Conservation (phyloP, 306 rosid species). For the Castanopsis chinensis region DNA sequence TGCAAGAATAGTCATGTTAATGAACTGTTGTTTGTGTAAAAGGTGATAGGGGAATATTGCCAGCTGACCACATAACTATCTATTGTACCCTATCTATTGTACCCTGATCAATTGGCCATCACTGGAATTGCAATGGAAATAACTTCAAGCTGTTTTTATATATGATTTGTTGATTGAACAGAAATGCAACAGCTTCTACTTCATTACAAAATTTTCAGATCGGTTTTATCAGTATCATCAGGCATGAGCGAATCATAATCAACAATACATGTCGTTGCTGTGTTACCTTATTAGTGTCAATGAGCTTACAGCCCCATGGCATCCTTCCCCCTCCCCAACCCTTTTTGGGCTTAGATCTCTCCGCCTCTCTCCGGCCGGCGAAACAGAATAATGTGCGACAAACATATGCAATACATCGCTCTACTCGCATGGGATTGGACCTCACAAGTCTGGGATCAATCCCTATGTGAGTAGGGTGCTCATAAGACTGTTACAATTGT, state of each 20-base stretch:
- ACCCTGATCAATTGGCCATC: slow-evolving; percentile 12
- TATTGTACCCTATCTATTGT: slow-evolving; percentile 8
- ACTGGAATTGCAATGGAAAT: slow-evolving; percentile 7
- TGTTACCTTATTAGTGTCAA: background rate
- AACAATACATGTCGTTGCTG: background rate
- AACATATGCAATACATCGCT: too few species aligned
- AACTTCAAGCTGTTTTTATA: background rate
- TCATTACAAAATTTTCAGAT: background rate
- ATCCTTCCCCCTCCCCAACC: too few species aligned
- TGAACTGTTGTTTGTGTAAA: slow-evolving; percentile 12
- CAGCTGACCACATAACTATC: slow-evolving; percentile 14
- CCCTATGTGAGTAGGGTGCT: too few species aligned
- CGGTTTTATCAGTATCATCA: background rate
- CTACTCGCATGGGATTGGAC: too few species aligned
- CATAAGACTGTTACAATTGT: too few species aligned
- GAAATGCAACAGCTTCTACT: background rate
- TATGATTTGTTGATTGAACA: background rate
- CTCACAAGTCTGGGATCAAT: too few species aligned
- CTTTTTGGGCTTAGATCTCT: too few species aligned
- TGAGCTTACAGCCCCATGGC: too few species aligned
- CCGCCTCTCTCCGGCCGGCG: too few species aligned
- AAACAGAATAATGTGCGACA: too few species aligned
- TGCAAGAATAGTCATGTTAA: slow-evolving; percentile 20
- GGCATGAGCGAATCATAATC: background rate
- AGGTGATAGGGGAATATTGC: slow-evolving; percentile 19